These are phyloP conservation scores for Auxenochlorella protothecoides DNA, from an alignment of 139 green algal species.

Conservation along the genomic window DNA sequence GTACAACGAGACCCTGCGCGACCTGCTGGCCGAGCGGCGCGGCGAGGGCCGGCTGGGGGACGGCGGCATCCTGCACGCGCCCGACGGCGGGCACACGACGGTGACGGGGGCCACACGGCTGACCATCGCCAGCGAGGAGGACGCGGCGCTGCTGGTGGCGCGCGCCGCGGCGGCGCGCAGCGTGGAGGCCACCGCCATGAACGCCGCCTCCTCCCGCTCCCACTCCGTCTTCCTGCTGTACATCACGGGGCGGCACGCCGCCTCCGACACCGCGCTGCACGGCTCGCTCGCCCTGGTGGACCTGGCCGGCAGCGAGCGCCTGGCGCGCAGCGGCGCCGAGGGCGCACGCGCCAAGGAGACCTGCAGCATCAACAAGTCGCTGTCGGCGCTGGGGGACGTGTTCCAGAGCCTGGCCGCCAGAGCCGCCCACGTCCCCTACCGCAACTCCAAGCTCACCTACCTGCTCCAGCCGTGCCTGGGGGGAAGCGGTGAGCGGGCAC, in stretches of 20 bases:
- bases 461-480: constrained; percentile 53
- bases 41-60: constrained; percentile 40
- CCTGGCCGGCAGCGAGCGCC: constrained; percentile 81
- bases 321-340: constrained; percentile 62
- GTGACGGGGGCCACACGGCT: constrained; percentile 44
- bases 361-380: constrained; percentile 88
- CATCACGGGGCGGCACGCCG: constrained; percentile 71
- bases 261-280: constrained; percentile 45
- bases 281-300: constrained; percentile 88
- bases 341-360: constrained; percentile 78
- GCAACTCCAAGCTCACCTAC: constrained; percentile 93
- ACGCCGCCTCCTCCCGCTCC: constrained; percentile 69
- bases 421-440: constrained; percentile 68
- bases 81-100: constrained; percentile 56
- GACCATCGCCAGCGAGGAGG: constrained; percentile 38
- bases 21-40: constrained; percentile 64
- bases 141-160: constrained; percentile 50
- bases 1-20: constrained; percentile 81
- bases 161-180: constrained; percentile 50
- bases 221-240: constrained; percentile 95
- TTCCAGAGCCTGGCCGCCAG: constrained; percentile 67
- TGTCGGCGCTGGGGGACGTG: constrained; percentile 77
- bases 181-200: constrained; percentile 87
- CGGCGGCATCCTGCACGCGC: constrained; percentile 70
- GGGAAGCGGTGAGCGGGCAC: background rate